Conservation (phyloP, 768 basidiomycete species). For the Serendipita sp. region DNA sequence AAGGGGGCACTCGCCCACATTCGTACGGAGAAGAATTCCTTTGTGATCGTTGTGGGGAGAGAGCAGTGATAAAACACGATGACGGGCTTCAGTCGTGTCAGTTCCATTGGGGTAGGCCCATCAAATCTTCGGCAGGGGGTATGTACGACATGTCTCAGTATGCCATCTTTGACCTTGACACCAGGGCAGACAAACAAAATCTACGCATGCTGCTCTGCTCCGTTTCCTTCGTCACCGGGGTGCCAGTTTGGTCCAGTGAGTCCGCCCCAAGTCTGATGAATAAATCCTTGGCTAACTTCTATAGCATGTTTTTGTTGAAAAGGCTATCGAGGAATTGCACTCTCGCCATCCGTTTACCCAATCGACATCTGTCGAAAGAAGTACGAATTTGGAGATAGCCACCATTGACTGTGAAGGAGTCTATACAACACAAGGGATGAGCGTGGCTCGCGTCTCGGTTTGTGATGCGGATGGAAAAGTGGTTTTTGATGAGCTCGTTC, state of each 20-base stretch:
- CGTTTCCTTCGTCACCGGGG: slow-evolving; percentile 42
- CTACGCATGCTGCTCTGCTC: slow-evolving; percentile 64
- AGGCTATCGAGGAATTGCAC: slow-evolving; percentile 47
- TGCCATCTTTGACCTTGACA: neutral
- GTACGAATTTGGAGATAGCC: slow-evolving; percentile 51
- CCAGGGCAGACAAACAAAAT: slow-evolving; percentile 52
- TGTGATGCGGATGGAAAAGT: slow-evolving; percentile 59
- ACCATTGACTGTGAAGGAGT: slow-evolving; percentile 97
- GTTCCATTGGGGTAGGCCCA: slow-evolving; percentile 67
- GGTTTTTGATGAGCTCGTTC: slow-evolving; percentile 69
- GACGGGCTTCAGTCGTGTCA: slow-evolving; percentile 46
- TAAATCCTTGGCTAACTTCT: neutral
- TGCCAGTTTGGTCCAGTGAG: slow-evolving; percentile 48
- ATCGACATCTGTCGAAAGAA: slow-evolving; percentile 15
- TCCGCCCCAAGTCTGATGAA: neutral
- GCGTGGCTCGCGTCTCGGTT: slow-evolving; percentile 78
- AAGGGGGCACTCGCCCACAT: slow-evolving; percentile 48
- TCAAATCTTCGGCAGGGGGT: neutral
- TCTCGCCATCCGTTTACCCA: slow-evolving; percentile 55
- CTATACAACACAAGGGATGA: slow-evolving; percentile 84
- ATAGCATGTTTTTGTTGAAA: slow-evolving; percentile 78
- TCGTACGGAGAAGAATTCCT: slow-evolving; percentile 39
- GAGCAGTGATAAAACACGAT: slow-evolving; percentile 50
- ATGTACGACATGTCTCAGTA: neutral
- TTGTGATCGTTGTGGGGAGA: slow-evolving; percentile 66